Evolutionary conservation across 2,329 filamentous ascomycete genomes (phyloP).

Genomic region (Talaromyces sp.): DNA sequence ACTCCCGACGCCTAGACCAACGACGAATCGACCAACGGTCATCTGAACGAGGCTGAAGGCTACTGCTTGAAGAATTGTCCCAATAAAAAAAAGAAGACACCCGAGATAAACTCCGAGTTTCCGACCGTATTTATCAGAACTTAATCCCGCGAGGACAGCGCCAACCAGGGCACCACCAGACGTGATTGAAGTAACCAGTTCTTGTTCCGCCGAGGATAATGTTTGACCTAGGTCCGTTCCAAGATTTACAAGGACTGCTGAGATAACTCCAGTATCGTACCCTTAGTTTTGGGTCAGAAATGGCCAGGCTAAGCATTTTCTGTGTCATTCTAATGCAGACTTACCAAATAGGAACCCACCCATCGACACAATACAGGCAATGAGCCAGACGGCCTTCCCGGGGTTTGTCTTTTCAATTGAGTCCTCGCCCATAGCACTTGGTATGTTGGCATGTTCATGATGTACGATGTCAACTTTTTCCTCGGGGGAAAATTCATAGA

Average conservation of each 20-base stretch:
- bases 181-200: background rate
- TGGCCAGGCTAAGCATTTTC: too few relatives aligned
- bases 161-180: background rate
- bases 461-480: too few relatives aligned
- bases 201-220: slow-evolving; percentile 11
- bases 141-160: background rate
- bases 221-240: slow-evolving; percentile 31
- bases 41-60: background rate
- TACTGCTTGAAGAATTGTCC: background rate
- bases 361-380: too few relatives aligned
- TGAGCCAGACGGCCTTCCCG: too few relatives aligned
- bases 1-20: background rate
- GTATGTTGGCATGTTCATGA: too few relatives aligned
- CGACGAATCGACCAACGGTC: background rate
- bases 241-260: slow-evolving; percentile 46
- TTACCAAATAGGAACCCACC: too few relatives aligned
- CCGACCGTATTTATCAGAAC: background rate
- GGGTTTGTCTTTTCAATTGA: too few relatives aligned
- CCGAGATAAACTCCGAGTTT: background rate
- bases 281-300: slow-evolving; percentile 18
- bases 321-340: too few relatives aligned
- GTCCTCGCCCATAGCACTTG: too few relatives aligned
- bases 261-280: slow-evolving; percentile 45
- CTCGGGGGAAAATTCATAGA: too few relatives aligned
- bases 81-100: background rate